phyloP scores from a whole-genome alignment of 2,329 filamentous ascomycete genomes.

The Ceratocystis cacaofunesta region DNA sequence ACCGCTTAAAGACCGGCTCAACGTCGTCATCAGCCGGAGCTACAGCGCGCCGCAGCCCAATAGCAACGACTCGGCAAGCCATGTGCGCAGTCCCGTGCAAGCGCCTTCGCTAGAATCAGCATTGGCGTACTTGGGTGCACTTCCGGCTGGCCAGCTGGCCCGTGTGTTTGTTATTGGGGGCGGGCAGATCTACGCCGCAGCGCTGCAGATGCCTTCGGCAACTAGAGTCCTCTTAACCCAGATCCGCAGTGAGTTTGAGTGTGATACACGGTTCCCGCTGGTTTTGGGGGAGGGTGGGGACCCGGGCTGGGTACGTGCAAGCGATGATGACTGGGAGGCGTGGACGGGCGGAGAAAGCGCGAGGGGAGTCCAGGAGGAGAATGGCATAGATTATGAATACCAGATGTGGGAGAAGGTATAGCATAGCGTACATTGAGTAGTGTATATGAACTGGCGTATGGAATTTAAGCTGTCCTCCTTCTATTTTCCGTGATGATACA shows the following conservation, averaged over 20 bases:
- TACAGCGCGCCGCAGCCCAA: slow-evolving; percentile 20
- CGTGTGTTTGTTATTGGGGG: slow-evolving; percentile 81
- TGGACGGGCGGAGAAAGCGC: slow-evolving; percentile 53
- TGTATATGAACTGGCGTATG: neutral
- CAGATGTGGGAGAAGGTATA: slow-evolving; percentile 54
- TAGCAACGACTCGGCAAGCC: slow-evolving; percentile 14
- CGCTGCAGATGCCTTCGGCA: slow-evolving; percentile 44
- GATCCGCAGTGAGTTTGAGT: slow-evolving; percentile 54
- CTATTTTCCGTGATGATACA: neutral
- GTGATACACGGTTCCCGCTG: slow-evolving; percentile 61
- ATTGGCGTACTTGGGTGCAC: slow-evolving; percentile 29
- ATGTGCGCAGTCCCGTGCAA: slow-evolving; percentile 34
- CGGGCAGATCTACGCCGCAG: slow-evolving; percentile 64
- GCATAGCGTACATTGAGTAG: neutral
- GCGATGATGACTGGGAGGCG: slow-evolving; percentile 37
- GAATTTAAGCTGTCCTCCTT: neutral
- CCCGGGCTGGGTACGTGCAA: slow-evolving; percentile 38
- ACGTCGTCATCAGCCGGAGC: slow-evolving; percentile 61
- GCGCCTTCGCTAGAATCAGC: slow-evolving; percentile 45
- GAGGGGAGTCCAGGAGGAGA: slow-evolving; percentile 45
- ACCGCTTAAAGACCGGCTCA: slow-evolving; percentile 65
- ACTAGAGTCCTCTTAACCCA: slow-evolving; percentile 54
- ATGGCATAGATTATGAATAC: slow-evolving; percentile 51
- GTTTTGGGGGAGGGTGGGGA: slow-evolving; percentile 28
- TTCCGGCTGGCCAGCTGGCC: slow-evolving; percentile 26